Percentiles rank a stretch among this genome's conserved stretches.
Conservation (phyloP, 192 early-diverging fungal species). For the Coemansia sp. region DNA sequence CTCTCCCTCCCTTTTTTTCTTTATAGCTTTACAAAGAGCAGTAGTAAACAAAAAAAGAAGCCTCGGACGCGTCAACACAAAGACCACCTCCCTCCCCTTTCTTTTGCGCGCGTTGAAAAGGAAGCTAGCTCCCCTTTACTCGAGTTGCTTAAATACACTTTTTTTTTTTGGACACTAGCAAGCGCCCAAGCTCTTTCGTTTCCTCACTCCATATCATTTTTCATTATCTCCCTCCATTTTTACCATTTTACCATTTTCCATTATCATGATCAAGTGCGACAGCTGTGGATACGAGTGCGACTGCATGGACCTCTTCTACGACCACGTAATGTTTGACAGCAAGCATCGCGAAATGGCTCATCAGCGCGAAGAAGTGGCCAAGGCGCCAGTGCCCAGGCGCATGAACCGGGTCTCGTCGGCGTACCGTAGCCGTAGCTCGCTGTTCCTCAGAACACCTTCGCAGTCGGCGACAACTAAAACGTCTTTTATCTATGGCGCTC, state of each 20-base stretch:
- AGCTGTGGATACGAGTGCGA: constrained; percentile 56
- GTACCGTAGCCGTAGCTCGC: constrained; percentile 26
- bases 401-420: constrained; percentile 10
- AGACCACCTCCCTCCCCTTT: too few species aligned
- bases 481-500: constrained; percentile 20
- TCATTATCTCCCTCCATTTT: background rate
- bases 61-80: too few species aligned
- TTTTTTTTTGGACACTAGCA: background rate
- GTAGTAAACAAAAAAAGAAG: too few species aligned
- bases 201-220: background rate
- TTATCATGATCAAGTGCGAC: constrained; percentile 44
- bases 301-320: constrained; percentile 56
- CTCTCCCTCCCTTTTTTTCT: too few species aligned
- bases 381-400: constrained; percentile 4
- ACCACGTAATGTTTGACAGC: constrained; percentile 56
- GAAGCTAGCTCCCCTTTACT: too few species aligned
- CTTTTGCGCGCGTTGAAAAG: too few species aligned
- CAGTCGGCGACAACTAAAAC: constrained; percentile 13
- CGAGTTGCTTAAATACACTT: background rate
- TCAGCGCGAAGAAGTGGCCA: constrained; percentile 15
- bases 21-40: too few species aligned
- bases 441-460: constrained; percentile 18
- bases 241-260: background rate
- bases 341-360: constrained; percentile 39
- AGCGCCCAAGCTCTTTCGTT: background rate